phyloP scores from a whole-genome alignment of 1,284 basidiomycete genomes.

The Sutorius eximius region DNA sequence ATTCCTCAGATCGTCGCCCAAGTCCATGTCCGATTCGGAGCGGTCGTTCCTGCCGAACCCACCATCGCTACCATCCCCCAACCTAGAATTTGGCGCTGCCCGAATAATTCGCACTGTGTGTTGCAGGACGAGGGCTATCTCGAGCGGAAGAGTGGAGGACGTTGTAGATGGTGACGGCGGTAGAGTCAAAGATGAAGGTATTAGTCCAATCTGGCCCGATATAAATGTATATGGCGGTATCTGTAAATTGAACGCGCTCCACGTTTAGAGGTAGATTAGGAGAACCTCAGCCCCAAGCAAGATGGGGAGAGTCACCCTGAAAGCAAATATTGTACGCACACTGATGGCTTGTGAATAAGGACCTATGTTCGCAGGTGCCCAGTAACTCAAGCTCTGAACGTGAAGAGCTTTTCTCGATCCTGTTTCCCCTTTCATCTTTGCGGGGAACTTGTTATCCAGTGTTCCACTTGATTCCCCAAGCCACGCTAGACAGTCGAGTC shows the following conservation, averaged over 20 bases:
- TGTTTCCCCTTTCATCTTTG: slow-evolving; percentile 26
- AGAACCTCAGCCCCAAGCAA: slow-evolving; percentile 5
- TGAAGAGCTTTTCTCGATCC: slow-evolving; percentile 72
- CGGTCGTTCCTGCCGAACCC: slow-evolving; percentile 26
- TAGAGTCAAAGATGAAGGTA: slow-evolving; percentile 72
- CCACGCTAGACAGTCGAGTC: slow-evolving; percentile 75
- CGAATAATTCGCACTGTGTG: slow-evolving; percentile 70
- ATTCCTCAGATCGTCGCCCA: not conserved
- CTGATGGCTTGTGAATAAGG: slow-evolving; percentile 94
- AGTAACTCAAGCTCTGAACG: slow-evolving; percentile 94
- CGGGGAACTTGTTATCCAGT: slow-evolving; percentile 9
- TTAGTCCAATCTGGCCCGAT: slow-evolving; percentile 93
- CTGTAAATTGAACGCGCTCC: slow-evolving; percentile 39
- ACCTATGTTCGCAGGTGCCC: slow-evolving; percentile 99
- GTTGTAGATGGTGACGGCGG: slow-evolving; percentile 38
- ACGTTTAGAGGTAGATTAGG: slow-evolving; percentile 3
- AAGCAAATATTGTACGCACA: slow-evolving; percentile 44
- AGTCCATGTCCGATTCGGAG: not conserved
- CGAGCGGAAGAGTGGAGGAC: slow-evolving; percentile 49
- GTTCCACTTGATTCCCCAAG: slow-evolving; percentile 36
- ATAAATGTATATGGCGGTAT: slow-evolving; percentile 76
- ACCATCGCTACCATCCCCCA: slow-evolving; percentile 29
- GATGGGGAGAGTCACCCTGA: not conserved
- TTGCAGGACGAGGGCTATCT: slow-evolving; percentile 78
- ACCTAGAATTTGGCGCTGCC: slow-evolving; percentile 40